phyloP scores from a whole-genome alignment of 2,329 filamentous ascomycete genomes.

The Exophiala mesophila region DNA sequence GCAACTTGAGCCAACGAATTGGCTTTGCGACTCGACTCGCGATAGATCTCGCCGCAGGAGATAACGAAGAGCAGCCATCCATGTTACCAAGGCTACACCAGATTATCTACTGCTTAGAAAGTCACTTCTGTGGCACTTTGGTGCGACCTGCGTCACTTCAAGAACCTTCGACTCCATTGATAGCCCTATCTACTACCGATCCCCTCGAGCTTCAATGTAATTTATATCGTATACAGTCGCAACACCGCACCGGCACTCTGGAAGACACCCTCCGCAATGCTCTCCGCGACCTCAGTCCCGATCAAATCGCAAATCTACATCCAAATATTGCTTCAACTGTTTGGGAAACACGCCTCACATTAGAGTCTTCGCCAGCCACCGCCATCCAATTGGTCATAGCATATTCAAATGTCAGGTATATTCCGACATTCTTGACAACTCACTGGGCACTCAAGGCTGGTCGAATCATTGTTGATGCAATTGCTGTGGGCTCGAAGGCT shows the following conservation, averaged over 20 bases:
- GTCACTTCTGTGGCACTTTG: not conserved
- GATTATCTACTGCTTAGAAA: constrained; percentile 3
- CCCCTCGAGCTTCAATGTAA: not conserved
- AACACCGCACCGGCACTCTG: not conserved
- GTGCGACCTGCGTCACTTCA: not conserved
- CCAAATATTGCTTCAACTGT: constrained; percentile 1
- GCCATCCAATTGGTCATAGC: not conserved
- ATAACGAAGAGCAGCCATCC: not conserved
- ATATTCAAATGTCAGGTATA: not conserved
- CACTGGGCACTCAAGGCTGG: constrained; percentile 3
- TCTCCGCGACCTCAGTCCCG: not conserved
- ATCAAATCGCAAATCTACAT: not conserved
- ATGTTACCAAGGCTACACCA: not conserved
- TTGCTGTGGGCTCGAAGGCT: too few species aligned
- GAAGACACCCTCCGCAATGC: not conserved
- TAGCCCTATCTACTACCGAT: too few species aligned
- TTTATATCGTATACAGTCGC: not conserved
- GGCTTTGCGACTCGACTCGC: not conserved
- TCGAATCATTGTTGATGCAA: constrained; percentile 1
- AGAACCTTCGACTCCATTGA: not conserved
- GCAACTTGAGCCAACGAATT: constrained; percentile 3
- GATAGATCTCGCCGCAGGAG: constrained; percentile 1
- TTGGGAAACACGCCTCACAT: not conserved
- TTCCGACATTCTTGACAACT: not conserved
- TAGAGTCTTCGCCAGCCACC: not conserved